Percentiles rank a stretch among this genome's conserved stretches.
These are phyloP conservation scores for Huiozyma sinensis DNA, from an alignment of 805 yeast species.

Conservation along the genomic window DNA sequence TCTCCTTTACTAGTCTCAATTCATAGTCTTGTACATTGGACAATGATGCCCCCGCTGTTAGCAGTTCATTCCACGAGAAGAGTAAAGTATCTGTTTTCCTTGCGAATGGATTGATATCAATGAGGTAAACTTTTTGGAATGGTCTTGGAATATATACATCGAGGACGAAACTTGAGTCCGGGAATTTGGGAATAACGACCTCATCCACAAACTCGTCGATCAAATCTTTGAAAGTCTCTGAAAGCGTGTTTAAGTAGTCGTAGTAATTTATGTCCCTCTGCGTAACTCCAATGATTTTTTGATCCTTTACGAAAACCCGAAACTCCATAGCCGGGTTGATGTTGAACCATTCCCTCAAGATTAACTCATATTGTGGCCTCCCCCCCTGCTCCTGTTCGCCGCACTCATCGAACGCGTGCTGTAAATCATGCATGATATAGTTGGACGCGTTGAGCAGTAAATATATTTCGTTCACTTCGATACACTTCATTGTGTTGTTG, in stretches of 20 bases:
- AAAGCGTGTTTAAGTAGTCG: slow-evolving; percentile 48
- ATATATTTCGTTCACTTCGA: slow-evolving; percentile 62
- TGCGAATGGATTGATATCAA: slow-evolving; percentile 82
- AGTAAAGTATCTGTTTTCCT: slow-evolving; percentile 68
- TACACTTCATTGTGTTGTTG: slow-evolving; percentile 65
- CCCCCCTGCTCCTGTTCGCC: slow-evolving; percentile 21
- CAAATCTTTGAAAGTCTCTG: slow-evolving; percentile 35
- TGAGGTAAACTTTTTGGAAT: slow-evolving; percentile 47
- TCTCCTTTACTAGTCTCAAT: slow-evolving; percentile 56
- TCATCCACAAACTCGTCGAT: slow-evolving; percentile 48
- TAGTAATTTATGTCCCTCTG: slow-evolving; percentile 86
- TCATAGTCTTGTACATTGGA: slow-evolving; percentile 30
- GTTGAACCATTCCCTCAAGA: slow-evolving; percentile 72
- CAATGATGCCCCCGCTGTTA: slow-evolving; percentile 14
- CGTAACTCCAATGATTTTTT: slow-evolving; percentile 56
- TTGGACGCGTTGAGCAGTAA: slow-evolving; percentile 76
- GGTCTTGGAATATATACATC: slow-evolving; percentile 83
- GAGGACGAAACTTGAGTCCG: slow-evolving; percentile 49
- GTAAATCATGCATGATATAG: slow-evolving; percentile 76
- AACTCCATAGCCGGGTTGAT: slow-evolving; percentile 88
- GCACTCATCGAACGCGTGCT: slow-evolving; percentile 52
- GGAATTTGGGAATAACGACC: slow-evolving; percentile 37
- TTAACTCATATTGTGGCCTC: slow-evolving; percentile 44
- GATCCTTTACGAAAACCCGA: slow-evolving; percentile 65
- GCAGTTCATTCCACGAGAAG: slow-evolving; percentile 77